These are phyloP conservation scores for Suillus fuscotomentosus DNA, from an alignment of 768 basidiomycete genomes.

Conservation along the genomic window DNA sequence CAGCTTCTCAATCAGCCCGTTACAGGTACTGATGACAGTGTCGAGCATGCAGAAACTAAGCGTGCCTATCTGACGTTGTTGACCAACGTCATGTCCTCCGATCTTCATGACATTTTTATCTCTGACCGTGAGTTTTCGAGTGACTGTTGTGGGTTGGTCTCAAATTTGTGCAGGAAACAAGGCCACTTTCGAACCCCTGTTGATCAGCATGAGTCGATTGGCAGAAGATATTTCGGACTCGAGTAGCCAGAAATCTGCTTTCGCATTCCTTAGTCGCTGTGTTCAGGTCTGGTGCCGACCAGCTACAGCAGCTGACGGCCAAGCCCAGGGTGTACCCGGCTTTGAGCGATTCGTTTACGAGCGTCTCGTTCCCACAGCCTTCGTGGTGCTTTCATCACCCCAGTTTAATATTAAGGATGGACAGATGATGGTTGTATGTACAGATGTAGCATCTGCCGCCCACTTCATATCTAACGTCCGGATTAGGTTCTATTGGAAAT, in stretches of 20 bases:
- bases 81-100: constrained; percentile 77
- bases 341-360: constrained; percentile 94
- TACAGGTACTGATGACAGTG: constrained; percentile 83
- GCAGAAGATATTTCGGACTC: constrained; percentile 79
- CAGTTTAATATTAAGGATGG: constrained; percentile 90
- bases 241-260: constrained; percentile 71
- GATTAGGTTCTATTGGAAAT: constrained; percentile 86
- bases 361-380: constrained; percentile 75
- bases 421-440: constrained; percentile 68
- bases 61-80: constrained; percentile 85
- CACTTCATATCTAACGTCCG: neutral
- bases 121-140: constrained; percentile 66
- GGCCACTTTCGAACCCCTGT: constrained; percentile 64
- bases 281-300: constrained; percentile 69
- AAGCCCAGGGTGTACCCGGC: constrained; percentile 64
- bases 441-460: neutral
- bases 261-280: constrained; percentile 72
- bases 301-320: constrained; percentile 27
- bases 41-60: constrained; percentile 78
- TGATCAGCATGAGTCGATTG: constrained; percentile 70
- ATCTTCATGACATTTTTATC: constrained; percentile 80
- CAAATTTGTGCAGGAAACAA: constrained; percentile 50
- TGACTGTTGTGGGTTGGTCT: constrained; percentile 9
- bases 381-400: constrained; percentile 74
- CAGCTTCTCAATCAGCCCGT: constrained; percentile 77